A percentile compares a stretch with the other conserved stretches of the same genome.
Evolutionary conservation across 1,139 yeast genomes (phyloP).

Genomic region (Saccharomycopsis crataegensis): DNA sequence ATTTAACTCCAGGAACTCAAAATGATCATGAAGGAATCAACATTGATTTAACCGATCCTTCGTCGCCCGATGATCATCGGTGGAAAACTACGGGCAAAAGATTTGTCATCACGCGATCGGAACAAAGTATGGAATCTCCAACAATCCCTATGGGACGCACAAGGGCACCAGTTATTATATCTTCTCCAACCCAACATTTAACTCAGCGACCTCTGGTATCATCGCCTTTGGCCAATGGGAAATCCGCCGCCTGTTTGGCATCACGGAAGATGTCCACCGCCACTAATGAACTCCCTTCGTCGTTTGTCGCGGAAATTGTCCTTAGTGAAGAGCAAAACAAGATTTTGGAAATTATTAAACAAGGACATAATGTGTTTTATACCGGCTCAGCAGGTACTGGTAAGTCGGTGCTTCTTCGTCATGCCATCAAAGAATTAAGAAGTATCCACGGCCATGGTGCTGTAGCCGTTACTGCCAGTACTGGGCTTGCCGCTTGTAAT

Average conservation of each 20-base stretch:
- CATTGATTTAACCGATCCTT: conserved; percentile 1
- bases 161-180: not conserved
- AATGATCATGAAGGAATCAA: too few species aligned
- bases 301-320: conserved; percentile 27
- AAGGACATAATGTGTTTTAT: conserved; percentile 61
- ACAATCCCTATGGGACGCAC: not conserved
- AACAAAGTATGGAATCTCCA: not conserved
- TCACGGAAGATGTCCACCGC: not conserved
- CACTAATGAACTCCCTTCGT: not conserved
- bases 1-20: too few species aligned
- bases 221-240: not conserved
- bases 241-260: not conserved
- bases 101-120: not conserved
- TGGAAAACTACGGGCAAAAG: conserved; percentile 5
- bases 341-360: conserved; percentile 59
- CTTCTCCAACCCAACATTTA: not conserved
- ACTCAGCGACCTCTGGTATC: not conserved
- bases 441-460: conserved; percentile 38
- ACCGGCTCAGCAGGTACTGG: conserved; percentile 98
- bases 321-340: conserved; percentile 63
- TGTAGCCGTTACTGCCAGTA: conserved; percentile 85
- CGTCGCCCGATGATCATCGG: conserved; percentile 9
- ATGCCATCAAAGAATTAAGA: conserved; percentile 57
- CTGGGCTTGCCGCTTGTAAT: conserved; percentile 89
- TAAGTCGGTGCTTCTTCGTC: conserved; percentile 68